These are phyloP conservation scores for Phytophthora sansomeana DNA, from an alignment of 352 stramenopile genomes.

Conservation along the genomic window DNA sequence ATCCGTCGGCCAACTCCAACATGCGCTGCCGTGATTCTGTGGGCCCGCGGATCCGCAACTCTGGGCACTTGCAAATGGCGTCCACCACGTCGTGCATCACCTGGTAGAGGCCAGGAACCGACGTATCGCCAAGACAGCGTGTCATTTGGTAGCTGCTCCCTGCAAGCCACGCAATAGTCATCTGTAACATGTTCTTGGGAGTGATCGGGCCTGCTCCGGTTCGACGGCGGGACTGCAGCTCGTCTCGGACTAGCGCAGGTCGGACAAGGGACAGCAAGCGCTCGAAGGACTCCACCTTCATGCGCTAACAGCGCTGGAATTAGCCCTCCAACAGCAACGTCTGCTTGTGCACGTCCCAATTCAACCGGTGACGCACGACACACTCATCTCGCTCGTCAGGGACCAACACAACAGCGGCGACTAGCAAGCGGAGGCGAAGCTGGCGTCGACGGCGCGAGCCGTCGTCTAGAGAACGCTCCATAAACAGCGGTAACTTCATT, in stretches of 20 bases:
- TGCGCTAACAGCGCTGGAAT: conserved; percentile 15
- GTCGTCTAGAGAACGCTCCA: no score
- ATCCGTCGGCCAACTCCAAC: background rate
- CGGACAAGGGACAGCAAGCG: background rate
- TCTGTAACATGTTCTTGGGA: conserved; percentile 12
- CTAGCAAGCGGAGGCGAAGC: no score
- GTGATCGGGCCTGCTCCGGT: conserved; percentile 8
- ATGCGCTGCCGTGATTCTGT: background rate
- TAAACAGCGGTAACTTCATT: no score
- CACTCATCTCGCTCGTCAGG: background rate
- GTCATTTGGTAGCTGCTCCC: conserved; percentile 12
- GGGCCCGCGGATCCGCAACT: background rate
- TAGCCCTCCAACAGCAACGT: conserved; percentile 9
- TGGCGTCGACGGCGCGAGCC: no score
- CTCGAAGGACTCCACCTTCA: conserved; percentile 7
- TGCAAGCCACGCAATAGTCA: conserved; percentile 21
- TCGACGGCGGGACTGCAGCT: background rate
- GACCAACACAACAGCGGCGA: no score
- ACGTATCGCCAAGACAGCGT: conserved; percentile 1
- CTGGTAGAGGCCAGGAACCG: conserved; percentile 4
- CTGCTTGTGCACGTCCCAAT: background rate
- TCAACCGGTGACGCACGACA: background rate
- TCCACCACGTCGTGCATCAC: conserved; percentile 5
- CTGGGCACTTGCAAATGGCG: background rate
- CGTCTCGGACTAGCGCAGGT: background rate